Conservation (phyloP, 306 rosid species). For the Benincasa hispida region DNA sequence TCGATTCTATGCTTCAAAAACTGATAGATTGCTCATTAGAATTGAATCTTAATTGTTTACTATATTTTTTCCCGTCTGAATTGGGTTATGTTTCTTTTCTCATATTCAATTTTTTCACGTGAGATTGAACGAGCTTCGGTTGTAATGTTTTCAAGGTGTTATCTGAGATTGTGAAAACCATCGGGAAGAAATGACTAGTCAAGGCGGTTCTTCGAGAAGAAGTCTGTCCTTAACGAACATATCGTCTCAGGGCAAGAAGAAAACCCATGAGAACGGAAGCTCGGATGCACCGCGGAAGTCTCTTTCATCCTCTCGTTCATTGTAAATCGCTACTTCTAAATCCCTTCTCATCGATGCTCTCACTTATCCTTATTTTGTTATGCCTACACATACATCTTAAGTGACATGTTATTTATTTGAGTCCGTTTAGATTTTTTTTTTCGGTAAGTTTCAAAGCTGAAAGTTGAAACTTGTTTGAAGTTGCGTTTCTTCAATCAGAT, state of each 20-base stretch:
- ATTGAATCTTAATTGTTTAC: background rate
- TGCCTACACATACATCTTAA: background rate
- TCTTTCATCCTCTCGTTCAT: slow-evolving; percentile 26
- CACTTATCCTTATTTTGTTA: background rate
- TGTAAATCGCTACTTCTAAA: slow-evolving; percentile 20
- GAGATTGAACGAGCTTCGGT: background rate
- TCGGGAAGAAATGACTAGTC: slow-evolving; percentile 37
- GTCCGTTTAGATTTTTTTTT: background rate
- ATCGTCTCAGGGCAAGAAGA: slow-evolving; percentile 34
- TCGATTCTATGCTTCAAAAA: background rate
- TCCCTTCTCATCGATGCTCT: background rate
- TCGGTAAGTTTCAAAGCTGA: background rate
- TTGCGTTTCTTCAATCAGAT: background rate
- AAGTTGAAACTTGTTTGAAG: background rate
- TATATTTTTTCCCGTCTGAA: background rate
- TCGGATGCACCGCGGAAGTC: slow-evolving; percentile 40
- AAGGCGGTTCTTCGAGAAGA: slow-evolving; percentile 46
- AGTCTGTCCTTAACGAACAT: slow-evolving; percentile 25
- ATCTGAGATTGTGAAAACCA: background rate
- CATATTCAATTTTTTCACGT: background rate
- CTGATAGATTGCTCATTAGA: background rate
- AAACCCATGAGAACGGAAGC: slow-evolving; percentile 30
- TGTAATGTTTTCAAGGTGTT: background rate
- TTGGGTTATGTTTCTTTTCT: background rate
- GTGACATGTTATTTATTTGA: background rate